Evolutionary conservation across 129 eudicot genomes (phyloP), one percentile per base, ranked within the genome.

Genomic region (Artemisia tridentata): DNA sequence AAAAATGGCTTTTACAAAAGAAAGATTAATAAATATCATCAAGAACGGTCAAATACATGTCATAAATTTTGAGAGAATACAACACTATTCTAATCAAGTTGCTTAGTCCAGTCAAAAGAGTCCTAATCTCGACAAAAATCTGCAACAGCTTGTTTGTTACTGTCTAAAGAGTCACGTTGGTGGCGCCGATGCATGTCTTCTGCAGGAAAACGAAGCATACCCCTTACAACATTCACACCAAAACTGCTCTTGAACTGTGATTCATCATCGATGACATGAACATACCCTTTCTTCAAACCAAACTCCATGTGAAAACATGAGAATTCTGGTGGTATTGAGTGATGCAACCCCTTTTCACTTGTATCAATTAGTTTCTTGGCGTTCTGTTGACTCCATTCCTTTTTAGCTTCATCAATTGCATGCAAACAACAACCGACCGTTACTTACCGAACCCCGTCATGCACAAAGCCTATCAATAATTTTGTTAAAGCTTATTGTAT

Each of bases 351-450:
- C 80, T 87, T 93, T 50, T 75, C 86, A 70, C 96, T 93, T 41
- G 98, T 93, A 72, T 93, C 98, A 4, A 93, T 93, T 53, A 93
- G 65, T 66, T 89, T 93, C 87, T 93, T 93, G 0, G 96, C 90
- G 43, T 93, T 87, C 74, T 93, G 98, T 72, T 85, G 96, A 48
- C 96, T 93, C 98, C 98, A 93, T 68, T 93, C 98, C 21, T 80
- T 86, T 76, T 93, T 96, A 17, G 96, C 98, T 75, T 93, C 98
- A 71, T 93, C 98, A 14, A 93, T 89, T 46, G 98, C 98, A 96
- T 92, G 84, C 50, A 79, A 78, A 60, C 29, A 47, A 54, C 17
- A 69, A 45, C 18, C 31, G 11, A 29, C 29, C n/a, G 7, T 61
- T 11, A 61, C 2, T 7, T 7, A 38, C 45, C 10, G 8, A 7